These are phyloP conservation scores for Proliferodiscus dingleyae DNA, from an alignment of 2,329 filamentous ascomycete genomes.

Conservation along the genomic window DNA sequence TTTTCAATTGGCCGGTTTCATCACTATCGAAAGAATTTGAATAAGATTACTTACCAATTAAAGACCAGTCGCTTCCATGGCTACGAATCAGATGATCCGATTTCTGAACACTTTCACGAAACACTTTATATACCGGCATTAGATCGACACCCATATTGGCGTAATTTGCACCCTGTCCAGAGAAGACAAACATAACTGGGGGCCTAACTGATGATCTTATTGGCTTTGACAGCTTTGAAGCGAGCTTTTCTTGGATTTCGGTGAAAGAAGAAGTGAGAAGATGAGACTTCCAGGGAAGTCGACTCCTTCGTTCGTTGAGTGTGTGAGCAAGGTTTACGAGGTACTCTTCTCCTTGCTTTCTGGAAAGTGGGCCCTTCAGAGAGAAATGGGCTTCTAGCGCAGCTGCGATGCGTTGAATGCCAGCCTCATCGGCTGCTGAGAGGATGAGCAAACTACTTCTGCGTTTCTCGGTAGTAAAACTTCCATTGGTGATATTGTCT, in stretches of 20 bases:
- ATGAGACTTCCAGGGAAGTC: constrained; percentile 8
- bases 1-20: constrained; percentile 16
- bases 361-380: too few relatives aligned
- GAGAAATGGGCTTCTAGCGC: too few relatives aligned
- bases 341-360: not conserved
- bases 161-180: constrained; percentile 14
- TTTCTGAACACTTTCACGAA: not conserved
- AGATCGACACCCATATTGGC: constrained; percentile 17
- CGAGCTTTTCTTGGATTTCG: constrained; percentile 36
- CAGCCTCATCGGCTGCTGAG: too few relatives aligned
- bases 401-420: too few relatives aligned
- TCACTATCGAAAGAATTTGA: not conserved
- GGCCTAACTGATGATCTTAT: constrained; percentile 9
- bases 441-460: too few relatives aligned
- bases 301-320: constrained; percentile 7
- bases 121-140: constrained; percentile 3
- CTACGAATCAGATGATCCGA: constrained; percentile 1
- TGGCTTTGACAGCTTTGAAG: constrained; percentile 19
- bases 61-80: not conserved
- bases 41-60: not conserved
- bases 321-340: constrained; percentile 12
- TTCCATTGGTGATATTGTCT: too few relatives aligned
- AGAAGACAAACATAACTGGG: constrained; percentile 9
- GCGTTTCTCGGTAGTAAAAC: too few relatives aligned
- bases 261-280: not conserved